Conservation (phyloP, 768 basidiomycete genomes). For the Boletus subparvulus region DNA sequence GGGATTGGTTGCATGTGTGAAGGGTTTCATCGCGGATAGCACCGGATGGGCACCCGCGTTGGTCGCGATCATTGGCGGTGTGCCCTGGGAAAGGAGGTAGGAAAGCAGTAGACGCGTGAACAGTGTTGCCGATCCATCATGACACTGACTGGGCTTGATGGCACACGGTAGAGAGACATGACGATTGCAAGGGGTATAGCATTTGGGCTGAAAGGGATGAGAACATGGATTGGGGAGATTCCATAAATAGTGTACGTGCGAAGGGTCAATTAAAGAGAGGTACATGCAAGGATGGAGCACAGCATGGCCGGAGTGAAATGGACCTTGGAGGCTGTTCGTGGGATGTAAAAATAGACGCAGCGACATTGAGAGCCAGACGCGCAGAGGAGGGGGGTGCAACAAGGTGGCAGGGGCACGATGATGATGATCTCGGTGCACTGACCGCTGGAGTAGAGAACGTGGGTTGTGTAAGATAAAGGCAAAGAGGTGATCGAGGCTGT, state of each 20-base stretch:
- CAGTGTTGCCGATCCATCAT: conserved; percentile 15
- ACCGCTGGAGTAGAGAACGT: too few species aligned
- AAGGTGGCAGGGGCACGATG: not conserved
- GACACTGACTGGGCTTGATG: too few species aligned
- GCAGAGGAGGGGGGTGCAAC: too few species aligned
- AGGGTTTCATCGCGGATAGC: conserved; percentile 13
- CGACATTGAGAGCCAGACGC: too few species aligned
- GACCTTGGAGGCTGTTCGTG: too few species aligned
- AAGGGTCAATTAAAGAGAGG: too few species aligned
- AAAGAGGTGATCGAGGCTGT: not conserved
- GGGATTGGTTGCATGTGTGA: not conserved
- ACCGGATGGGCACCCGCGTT: conserved; percentile 10
- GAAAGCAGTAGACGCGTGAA: not conserved
- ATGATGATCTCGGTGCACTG: too few species aligned
- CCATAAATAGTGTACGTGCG: too few species aligned
- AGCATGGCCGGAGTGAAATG: too few species aligned
- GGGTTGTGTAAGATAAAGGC: not conserved
- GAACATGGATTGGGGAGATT: too few species aligned
- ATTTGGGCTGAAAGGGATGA: not conserved
- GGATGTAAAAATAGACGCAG: too few species aligned
- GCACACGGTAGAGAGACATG: not conserved
- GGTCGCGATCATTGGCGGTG: conserved; percentile 21
- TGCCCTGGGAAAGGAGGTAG: conserved; percentile 1
- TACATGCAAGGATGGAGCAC: too few species aligned
- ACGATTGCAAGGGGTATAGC: not conserved